Conservation (phyloP, 2,329 filamentous ascomycete species). For the Aspergillus sp. region DNA sequence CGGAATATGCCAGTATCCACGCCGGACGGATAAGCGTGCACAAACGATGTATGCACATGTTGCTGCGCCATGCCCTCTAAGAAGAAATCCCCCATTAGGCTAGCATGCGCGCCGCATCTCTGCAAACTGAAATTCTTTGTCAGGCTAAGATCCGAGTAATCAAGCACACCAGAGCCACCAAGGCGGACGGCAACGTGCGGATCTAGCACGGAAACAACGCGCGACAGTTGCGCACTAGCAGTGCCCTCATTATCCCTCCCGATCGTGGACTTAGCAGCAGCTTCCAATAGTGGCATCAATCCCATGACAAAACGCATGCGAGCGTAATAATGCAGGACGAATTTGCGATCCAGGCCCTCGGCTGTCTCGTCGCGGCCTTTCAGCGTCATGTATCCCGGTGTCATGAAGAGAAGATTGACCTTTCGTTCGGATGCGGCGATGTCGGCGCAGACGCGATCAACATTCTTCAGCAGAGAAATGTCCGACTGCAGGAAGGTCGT, state of each 20-base stretch:
- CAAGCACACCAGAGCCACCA: constrained; percentile 35
- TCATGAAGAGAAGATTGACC: constrained; percentile 43
- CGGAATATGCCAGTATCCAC: constrained; percentile 40
- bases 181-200: constrained; percentile 16
- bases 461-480: constrained; percentile 35
- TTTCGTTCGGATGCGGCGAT: constrained; percentile 27
- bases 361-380: constrained; percentile 38
- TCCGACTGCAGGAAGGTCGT: constrained; percentile 49
- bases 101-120: constrained; percentile 39
- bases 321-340: constrained; percentile 50
- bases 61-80: constrained; percentile 33
- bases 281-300: constrained; percentile 38
- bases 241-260: neutral
- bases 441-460: constrained; percentile 32
- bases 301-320: constrained; percentile 46
- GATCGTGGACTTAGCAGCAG: constrained; percentile 5
- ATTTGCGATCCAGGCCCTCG: constrained; percentile 48
- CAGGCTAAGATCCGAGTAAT: constrained; percentile 44
- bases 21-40: constrained; percentile 43
- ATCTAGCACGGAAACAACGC: constrained; percentile 43
- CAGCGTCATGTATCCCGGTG: constrained; percentile 35
- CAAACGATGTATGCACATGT: constrained; percentile 29
- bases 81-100: constrained; percentile 39
- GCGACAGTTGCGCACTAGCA: constrained; percentile 26
- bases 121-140: constrained; percentile 33